These are phyloP conservation scores for Durio zibethinus DNA, from an alignment of 345 rosid species.

Conservation along the genomic window DNA sequence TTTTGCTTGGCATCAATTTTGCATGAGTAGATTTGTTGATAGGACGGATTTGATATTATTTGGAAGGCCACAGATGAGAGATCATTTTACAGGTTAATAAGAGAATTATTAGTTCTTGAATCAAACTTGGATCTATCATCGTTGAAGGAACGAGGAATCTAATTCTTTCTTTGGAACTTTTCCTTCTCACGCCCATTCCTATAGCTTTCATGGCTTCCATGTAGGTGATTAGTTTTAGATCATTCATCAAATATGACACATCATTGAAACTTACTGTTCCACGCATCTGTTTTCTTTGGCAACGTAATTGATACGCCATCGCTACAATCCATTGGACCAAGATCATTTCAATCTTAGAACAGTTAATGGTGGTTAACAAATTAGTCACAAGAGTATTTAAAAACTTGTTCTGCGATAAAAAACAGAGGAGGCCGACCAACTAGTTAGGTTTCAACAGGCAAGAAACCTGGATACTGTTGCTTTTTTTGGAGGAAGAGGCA, in stretches of 20 bases:
- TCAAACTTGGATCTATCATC: neutral
- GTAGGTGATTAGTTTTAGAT: neutral
- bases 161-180: neutral
- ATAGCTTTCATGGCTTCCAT: neutral
- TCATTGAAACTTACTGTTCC: neutral
- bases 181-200: neutral
- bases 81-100: neutral
- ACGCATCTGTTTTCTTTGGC: neutral
- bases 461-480: neutral
- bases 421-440: neutral
- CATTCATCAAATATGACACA: neutral
- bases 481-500: conserved; percentile 54
- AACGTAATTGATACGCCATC: neutral
- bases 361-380: neutral
- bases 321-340: neutral
- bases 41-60: neutral
- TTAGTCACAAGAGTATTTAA: neutral
- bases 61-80: neutral
- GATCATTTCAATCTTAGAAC: neutral
- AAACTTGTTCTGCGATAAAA: neutral
- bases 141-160: neutral
- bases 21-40: neutral
- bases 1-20: conserved; percentile 3
- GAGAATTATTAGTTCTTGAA: neutral
- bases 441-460: neutral